Evolutionary conservation across 2,329 filamentous ascomycete species (phyloP).

Genomic region (Dothidotthia symphoricarpi): DNA sequence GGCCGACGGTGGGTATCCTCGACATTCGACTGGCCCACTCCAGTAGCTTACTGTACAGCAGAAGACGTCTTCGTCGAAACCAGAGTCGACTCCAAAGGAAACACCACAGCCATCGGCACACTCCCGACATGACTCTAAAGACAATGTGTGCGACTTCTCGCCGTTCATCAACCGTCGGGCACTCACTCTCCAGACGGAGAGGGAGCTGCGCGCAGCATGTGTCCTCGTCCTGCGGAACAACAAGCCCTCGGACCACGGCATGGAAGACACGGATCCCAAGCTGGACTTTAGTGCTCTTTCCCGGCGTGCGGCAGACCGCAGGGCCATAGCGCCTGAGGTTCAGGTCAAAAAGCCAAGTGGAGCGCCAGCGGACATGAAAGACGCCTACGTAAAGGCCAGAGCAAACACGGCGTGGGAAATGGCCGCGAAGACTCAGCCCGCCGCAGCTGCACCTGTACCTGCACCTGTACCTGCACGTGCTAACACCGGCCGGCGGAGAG

Average conservation of each 20-base stretch:
- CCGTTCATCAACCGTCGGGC: conserved; percentile 47
- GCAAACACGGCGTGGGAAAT: conserved; percentile 25
- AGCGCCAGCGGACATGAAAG: conserved; percentile 30
- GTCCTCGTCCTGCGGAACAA: conserved; percentile 45
- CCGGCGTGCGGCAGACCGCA: conserved; percentile 12
- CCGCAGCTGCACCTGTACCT: conserved; percentile 20
- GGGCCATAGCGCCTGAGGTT: conserved; percentile 22
- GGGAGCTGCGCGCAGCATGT: conserved; percentile 49
- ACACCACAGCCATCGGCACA: conserved; percentile 25
- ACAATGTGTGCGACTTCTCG: conserved; percentile 39
- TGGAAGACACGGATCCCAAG: conserved; percentile 38
- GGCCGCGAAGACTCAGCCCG: conserved; percentile 11
- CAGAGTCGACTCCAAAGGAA: conserved; percentile 32
- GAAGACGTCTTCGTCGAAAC: conserved; percentile 34
- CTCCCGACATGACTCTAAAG: conserved; percentile 29
- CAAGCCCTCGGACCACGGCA: conserved; percentile 42
- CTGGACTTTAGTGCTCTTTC: conserved; percentile 35
- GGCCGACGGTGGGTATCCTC: conserved; percentile 39
- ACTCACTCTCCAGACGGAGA: conserved; percentile 44
- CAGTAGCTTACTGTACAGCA: conserved; percentile 12
- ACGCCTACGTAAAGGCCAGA: conserved; percentile 20
- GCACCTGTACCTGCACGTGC: conserved; percentile 28
- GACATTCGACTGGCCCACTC: not conserved
- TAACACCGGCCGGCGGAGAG: conserved; percentile 36
- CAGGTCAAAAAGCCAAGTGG: conserved; percentile 32